These are phyloP conservation scores for Microstegium vimineum DNA, from an alignment of 176 grass and related monocot species.

Conservation along the genomic window DNA sequence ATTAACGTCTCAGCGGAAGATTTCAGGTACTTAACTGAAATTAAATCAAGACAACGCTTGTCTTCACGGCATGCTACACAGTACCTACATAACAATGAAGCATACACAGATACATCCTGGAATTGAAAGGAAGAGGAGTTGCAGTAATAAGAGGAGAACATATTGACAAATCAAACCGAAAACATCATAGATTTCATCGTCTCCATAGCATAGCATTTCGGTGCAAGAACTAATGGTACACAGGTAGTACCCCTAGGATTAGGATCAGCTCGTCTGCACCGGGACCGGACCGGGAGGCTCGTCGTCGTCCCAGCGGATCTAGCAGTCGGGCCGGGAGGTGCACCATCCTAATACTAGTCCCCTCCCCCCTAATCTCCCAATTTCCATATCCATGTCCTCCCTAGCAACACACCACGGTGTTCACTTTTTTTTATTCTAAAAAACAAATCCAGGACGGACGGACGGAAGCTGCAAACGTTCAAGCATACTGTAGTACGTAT, in stretches of 20 bases:
- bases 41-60: no score
- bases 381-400: not conserved
- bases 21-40: no score
- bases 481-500: not conserved
- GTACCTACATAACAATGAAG: no score
- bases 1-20: no score
- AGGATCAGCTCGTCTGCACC: not conserved
- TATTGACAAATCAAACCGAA: not conserved
- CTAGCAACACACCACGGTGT: not conserved
- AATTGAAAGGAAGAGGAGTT: not conserved
- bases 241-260: not conserved
- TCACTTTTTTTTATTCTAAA: not conserved
- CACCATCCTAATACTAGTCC: constrained; percentile 18
- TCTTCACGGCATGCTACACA: no score
- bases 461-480: not conserved
- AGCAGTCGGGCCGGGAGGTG: not conserved
- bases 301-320: not conserved
- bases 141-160: not conserved
- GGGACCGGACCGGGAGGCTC: not conserved
- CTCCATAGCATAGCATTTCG: not conserved
- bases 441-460: not conserved
- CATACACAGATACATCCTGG: no score
- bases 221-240: not conserved
- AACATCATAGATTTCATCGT: not conserved
- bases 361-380: not conserved